These are phyloP conservation scores for Emergomyces africanus DNA, from an alignment of 2,329 filamentous ascomycete genomes.

Conservation along the genomic window DNA sequence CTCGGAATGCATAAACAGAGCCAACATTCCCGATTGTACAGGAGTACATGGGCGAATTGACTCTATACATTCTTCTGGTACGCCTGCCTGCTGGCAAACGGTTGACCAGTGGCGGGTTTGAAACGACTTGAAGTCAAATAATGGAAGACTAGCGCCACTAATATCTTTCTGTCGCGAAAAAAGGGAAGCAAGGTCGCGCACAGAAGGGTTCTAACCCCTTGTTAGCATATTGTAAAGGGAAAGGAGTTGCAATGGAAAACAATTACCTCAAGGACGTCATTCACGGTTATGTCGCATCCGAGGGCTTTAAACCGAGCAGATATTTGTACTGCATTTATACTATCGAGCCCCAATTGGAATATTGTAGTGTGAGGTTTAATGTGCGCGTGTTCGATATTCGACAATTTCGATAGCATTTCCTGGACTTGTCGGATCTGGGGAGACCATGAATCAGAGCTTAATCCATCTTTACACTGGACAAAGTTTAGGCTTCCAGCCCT, in stretches of 20 bases:
- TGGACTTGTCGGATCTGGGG: slow-evolving; percentile 42
- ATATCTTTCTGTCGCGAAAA: slow-evolving; percentile 27
- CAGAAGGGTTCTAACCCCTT: slow-evolving; percentile 21
- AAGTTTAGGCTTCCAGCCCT: background rate
- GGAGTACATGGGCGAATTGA: slow-evolving; percentile 63
- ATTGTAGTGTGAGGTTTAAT: slow-evolving; percentile 57
- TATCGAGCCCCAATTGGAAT: slow-evolving; percentile 81
- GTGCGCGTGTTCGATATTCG: slow-evolving; percentile 35
- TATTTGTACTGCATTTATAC: slow-evolving; percentile 72
- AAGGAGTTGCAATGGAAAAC: background rate
- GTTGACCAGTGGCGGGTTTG: slow-evolving; percentile 29
- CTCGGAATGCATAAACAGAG: slow-evolving; percentile 54
- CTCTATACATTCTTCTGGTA: slow-evolving; percentile 35
- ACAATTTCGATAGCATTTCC: slow-evolving; percentile 45
- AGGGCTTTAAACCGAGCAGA: slow-evolving; percentile 52
- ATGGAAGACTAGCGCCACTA: slow-evolving; percentile 13
- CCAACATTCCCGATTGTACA: slow-evolving; percentile 67
- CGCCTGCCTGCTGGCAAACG: slow-evolving; percentile 19
- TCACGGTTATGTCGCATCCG: slow-evolving; percentile 48
- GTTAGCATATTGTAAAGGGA: slow-evolving; percentile 5
- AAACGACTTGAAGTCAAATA: slow-evolving; percentile 41
- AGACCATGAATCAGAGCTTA: slow-evolving; percentile 32
- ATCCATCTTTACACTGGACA: background rate
- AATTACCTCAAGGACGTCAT: slow-evolving; percentile 56
- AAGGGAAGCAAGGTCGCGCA: slow-evolving; percentile 21